phyloP scores from a whole-genome alignment of 164 flowering plant species.

The Vitis amurensis region DNA sequence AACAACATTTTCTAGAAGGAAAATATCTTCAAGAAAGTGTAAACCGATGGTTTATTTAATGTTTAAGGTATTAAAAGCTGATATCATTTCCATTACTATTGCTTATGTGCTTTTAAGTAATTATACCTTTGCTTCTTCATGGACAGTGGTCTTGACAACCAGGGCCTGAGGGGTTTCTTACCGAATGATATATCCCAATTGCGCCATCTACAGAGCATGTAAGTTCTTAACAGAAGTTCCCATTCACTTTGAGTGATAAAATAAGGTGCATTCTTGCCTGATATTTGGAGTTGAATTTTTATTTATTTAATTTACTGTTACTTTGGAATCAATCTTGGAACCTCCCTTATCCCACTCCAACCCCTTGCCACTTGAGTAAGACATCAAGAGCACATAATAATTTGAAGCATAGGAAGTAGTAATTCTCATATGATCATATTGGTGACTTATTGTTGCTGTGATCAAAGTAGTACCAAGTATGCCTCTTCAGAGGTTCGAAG shows the following conservation, averaged over 20 bases:
- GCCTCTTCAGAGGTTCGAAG: no score
- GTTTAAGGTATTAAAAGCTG: neutral
- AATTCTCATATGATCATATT: neutral
- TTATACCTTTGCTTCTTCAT: conserved; percentile 14
- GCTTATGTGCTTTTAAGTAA: conserved; percentile 1
- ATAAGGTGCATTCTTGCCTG: neutral
- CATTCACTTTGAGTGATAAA: neutral
- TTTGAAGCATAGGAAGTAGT: neutral
- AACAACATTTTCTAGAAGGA: neutral
- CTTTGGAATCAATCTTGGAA: no score
- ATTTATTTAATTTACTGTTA: no score
- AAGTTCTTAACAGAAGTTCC: conserved; percentile 23
- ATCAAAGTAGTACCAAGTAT: no score
- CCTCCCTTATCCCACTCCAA: no score
- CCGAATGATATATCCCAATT: conserved; percentile 73
- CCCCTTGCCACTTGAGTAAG: no score
- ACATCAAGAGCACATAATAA: no score
- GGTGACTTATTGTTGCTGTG: no score
- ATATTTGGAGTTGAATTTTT: no score
- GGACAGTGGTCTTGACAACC: conserved; percentile 89
- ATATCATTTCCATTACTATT: neutral
- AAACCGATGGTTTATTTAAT: neutral
- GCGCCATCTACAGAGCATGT: conserved; percentile 82
- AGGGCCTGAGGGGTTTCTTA: conserved; percentile 86
- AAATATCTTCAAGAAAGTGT: neutral